Base-by-base conservation (phyloP, 2,329 filamentous ascomycete genomes). In the Setomelanomma holmii region DNA sequence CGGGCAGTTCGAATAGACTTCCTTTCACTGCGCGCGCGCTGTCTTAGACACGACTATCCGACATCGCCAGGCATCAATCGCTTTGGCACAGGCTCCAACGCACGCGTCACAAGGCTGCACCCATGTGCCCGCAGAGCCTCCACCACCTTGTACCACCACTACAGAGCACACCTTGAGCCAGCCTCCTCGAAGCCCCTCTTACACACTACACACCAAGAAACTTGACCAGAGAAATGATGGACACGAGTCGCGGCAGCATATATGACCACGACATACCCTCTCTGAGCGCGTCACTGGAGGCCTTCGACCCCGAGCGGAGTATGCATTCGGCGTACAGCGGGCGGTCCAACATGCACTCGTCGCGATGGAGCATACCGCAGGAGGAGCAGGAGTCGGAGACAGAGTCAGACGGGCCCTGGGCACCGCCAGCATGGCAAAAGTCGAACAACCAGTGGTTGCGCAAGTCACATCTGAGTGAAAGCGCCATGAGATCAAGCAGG, bases 341-440 rank as follows among this genome's bases (percentile, higher is more conserved):
- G 60, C 84, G 87, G 71, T 88, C 85, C 34, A 85, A 82, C 65
- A 88, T 88, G 77, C 81, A 84, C 61, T 86, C 82, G 41, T 73
- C 69, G 49, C 68, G 72, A 44, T 75, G 71, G 71, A 75, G 72
- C 58, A 46, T 61, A 7, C 65, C 67, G 5, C 68, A 64, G 12
- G 70, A 73, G 30, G 60, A 65, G 4, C 80, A 72, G 14, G 76
- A 78, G 53, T 73, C 75, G 42, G 79, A 79, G 51, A 54, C 61
- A 24, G 79, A 82, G 53, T 79, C 78, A 45, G 75, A 78, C 27
- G 72, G 69, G 1, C 84, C 84, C 24, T 89, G 85, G 84, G 86
- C 84, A 46, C 87, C 87, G 35, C 87, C 87, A 2, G 85, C 85
- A 11, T 87, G 86, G 80, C 80, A 84, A 58, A 82, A 80, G 64